phyloP scores from a whole-genome alignment of 1,139 yeast genomes.

The Scheffersomyces lignicola region DNA sequence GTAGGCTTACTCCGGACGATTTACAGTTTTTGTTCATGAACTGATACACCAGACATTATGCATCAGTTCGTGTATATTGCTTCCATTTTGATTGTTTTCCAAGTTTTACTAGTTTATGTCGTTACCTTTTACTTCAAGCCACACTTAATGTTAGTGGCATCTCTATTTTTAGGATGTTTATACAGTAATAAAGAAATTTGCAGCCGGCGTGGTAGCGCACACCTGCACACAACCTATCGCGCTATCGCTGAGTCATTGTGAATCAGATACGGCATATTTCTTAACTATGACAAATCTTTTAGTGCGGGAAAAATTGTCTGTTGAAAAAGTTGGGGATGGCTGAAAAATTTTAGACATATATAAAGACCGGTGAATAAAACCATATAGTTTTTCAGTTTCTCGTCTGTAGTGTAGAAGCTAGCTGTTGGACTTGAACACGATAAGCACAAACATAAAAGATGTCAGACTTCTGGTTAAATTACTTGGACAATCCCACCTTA shows the following conservation, averaged over 20 bases:
- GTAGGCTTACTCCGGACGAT: slow-evolving; percentile 85
- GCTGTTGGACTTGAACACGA: neutral
- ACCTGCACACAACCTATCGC: no score
- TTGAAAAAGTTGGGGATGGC: slow-evolving; percentile 1
- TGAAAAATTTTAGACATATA: slow-evolving; percentile 2
- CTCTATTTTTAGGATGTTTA: no score
- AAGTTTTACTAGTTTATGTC: no score
- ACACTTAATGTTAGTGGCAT: no score
- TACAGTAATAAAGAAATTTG: no score
- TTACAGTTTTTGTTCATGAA: slow-evolving; percentile 89
- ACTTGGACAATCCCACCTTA: slow-evolving; percentile 77
- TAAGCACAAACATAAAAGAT: slow-evolving; percentile 6
- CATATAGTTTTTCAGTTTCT: neutral
- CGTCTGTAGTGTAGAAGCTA: neutral
- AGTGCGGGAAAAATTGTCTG: neutral
- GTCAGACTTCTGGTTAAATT: slow-evolving; percentile 60
- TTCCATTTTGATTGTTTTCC: neutral
- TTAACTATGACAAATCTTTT: neutral
- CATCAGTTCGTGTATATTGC: slow-evolving; percentile 4
- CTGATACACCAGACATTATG: no score
- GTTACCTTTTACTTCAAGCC: no score
- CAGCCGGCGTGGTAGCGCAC: no score
- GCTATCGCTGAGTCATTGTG: neutral
- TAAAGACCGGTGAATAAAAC: neutral
- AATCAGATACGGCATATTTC: neutral